Conservation (phyloP, 495 filamentous ascomycete genomes). For the Chaetomium fimeti region DNA sequence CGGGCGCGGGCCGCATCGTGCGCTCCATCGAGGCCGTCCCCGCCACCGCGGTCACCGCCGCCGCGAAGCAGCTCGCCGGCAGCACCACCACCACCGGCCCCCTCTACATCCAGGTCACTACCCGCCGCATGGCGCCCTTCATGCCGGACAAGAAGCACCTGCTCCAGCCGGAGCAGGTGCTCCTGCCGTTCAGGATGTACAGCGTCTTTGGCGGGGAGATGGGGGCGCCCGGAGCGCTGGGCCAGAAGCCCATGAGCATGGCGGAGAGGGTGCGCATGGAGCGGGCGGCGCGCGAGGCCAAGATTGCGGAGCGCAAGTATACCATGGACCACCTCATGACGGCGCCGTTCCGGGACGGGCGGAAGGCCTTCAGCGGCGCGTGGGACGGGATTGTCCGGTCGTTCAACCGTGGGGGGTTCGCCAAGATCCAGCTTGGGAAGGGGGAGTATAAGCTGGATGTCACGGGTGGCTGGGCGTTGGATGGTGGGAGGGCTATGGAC, state of each 20-base stretch:
- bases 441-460: slow-evolving; percentile 51
- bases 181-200: slow-evolving; percentile 41
- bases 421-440: slow-evolving; percentile 38
- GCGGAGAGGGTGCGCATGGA: slow-evolving; percentile 29
- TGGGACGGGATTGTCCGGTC: slow-evolving; percentile 41
- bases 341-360: slow-evolving; percentile 48
- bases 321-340: slow-evolving; percentile 50
- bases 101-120: slow-evolving; percentile 41
- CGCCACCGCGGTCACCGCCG: slow-evolving; percentile 1
- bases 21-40: slow-evolving; percentile 42
- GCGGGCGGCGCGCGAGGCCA: slow-evolving; percentile 32
- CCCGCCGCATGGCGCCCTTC: slow-evolving; percentile 39
- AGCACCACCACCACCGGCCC: slow-evolving; percentile 9
- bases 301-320: slow-evolving; percentile 41
- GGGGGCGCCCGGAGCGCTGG: not conserved
- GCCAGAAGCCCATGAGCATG: slow-evolving; percentile 20
- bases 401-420: slow-evolving; percentile 50
- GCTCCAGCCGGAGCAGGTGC: slow-evolving; percentile 38
- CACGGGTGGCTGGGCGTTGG: slow-evolving; percentile 49
- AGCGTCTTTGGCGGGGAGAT: slow-evolving; percentile 19
- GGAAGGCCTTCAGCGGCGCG: slow-evolving; percentile 30
- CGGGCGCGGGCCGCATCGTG: slow-evolving; percentile 45
- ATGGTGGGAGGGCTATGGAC: slow-evolving; percentile 52
- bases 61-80: slow-evolving; percentile 1
- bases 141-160: slow-evolving; percentile 36